Conservation (phyloP, 202 grass and related monocot species). For the Brachypodium distachyon region DNA sequence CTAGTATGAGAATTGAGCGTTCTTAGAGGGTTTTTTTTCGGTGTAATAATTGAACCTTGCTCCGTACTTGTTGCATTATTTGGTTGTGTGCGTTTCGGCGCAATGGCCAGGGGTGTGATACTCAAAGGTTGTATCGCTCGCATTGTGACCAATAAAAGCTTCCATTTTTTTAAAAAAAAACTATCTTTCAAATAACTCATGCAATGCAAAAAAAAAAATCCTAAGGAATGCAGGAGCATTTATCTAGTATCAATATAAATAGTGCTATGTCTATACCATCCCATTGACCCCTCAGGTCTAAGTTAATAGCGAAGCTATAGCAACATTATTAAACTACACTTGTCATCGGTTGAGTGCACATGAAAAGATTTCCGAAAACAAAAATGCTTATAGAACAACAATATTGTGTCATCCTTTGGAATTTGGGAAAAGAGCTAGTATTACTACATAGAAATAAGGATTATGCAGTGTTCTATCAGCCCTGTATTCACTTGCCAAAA, state of each 20-base stretch:
- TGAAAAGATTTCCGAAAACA: not conserved
- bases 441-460: not conserved
- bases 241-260: no score
- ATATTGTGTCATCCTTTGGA: not conserved
- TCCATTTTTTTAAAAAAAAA: no score
- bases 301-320: not conserved
- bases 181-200: no score
- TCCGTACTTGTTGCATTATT: no score
- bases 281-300: not conserved
- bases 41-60: no score
- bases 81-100: no score
- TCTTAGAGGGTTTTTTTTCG: no score
- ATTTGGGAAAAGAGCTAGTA: not conserved
- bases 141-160: no score
- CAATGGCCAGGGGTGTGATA: no score
- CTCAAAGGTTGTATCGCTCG: no score
- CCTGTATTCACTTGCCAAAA: not conserved
- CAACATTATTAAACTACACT: not conserved
- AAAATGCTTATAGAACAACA: not conserved
- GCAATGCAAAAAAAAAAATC: not conserved
- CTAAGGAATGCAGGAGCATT: no score
- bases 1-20: no score
- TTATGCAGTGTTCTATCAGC: not conserved
- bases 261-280: not conserved
- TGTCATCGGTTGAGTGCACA: not conserved